A percentile compares a stretch with the other conserved stretches of the same genome.
These are phyloP conservation scores for Boletus bicolor DNA, from an alignment of 768 basidiomycete species.

Conservation along the genomic window DNA sequence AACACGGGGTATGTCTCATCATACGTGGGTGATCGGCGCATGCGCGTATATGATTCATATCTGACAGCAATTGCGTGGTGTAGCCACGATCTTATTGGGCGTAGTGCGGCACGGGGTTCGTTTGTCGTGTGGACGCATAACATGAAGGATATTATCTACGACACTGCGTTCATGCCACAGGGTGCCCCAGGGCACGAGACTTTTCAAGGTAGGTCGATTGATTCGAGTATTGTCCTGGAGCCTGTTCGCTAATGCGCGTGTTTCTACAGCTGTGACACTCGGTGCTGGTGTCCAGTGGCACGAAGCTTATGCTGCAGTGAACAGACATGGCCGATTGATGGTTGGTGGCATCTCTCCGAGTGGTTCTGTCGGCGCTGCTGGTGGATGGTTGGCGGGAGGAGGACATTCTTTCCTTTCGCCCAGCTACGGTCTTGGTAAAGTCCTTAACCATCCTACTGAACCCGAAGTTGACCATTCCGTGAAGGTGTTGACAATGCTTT, in stretches of 20 bases:
- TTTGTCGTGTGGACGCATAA: slow-evolving; percentile 43
- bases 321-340: slow-evolving; percentile 38
- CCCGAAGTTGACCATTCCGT: neutral
- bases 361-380: slow-evolving; percentile 45
- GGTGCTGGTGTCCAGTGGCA: slow-evolving; percentile 47
- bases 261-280: slow-evolving; percentile 29
- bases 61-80: neutral
- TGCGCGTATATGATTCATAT: neutral
- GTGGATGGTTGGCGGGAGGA: slow-evolving; percentile 48
- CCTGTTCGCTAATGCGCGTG: neutral
- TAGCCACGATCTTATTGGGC: slow-evolving; percentile 39
- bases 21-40: neutral
- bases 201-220: neutral
- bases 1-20: slow-evolving; percentile 17
- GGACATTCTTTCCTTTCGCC: slow-evolving; percentile 43
- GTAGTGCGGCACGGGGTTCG: slow-evolving; percentile 36
- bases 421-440: slow-evolving; percentile 40
- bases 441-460: neutral
- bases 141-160: slow-evolving; percentile 37
- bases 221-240: neutral
- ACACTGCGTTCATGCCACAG: slow-evolving; percentile 30
- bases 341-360: slow-evolving; percentile 42
- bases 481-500: slow-evolving; percentile 47
- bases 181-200: slow-evolving; percentile 24
- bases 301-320: slow-evolving; percentile 40